These are phyloP conservation scores for Tothia fuscella DNA, from an alignment of 2,329 filamentous ascomycete species.

Conservation along the genomic window DNA sequence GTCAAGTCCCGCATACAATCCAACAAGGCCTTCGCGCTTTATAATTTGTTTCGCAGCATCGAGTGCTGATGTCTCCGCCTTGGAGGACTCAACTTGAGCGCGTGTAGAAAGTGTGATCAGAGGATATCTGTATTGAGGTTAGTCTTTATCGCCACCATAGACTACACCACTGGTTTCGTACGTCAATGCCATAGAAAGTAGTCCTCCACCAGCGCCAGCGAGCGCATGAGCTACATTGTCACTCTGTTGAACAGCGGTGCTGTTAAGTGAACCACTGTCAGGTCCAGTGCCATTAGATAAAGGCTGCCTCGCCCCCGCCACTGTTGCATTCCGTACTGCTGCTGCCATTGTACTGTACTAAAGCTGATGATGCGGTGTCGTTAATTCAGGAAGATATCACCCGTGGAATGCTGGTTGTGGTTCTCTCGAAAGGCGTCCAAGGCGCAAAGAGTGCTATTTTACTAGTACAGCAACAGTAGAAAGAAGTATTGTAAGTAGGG, in stretches of 20 bases:
- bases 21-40: slow-evolving; percentile 76
- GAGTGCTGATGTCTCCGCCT: slow-evolving; percentile 73
- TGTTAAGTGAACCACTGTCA: too few species aligned
- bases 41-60: slow-evolving; percentile 77
- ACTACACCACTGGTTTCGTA: slow-evolving; percentile 30
- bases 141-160: not conserved
- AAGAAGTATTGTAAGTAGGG: too few species aligned
- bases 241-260: slow-evolving; percentile 53
- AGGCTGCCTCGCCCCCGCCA: too few species aligned
- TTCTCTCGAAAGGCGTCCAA: too few species aligned
- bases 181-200: slow-evolving; percentile 93
- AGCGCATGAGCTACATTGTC: slow-evolving; percentile 96
- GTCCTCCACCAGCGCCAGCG: slow-evolving; percentile 82
- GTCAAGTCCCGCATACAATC: slow-evolving; percentile 86
- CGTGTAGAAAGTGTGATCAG: slow-evolving; percentile 95
- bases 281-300: too few species aligned
- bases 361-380: too few species aligned
- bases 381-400: too few species aligned
- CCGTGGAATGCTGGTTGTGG: too few species aligned
- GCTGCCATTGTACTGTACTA: too few species aligned
- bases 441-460: too few species aligned
- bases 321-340: too few species aligned
- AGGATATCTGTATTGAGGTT: slow-evolving; percentile 59
- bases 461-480: too few species aligned
- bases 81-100: slow-evolving; percentile 94